Conservation (phyloP, 2,329 filamentous ascomycete genomes). For the Microsporum audouinii region DNA sequence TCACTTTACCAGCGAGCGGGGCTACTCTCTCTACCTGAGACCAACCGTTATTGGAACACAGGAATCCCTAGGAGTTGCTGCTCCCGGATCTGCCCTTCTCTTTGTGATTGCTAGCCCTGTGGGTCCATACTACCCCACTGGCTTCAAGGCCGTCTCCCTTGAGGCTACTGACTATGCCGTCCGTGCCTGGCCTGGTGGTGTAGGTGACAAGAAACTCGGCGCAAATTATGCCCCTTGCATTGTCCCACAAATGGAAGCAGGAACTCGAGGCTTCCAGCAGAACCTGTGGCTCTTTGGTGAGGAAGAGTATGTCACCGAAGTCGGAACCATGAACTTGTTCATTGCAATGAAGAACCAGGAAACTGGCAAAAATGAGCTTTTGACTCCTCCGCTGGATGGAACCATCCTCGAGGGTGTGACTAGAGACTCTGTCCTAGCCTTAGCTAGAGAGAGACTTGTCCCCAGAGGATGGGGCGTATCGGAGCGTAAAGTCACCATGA, state of each 20-base stretch:
- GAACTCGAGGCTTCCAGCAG: constrained; percentile 87
- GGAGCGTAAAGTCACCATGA: constrained; percentile 89
- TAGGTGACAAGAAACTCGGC: constrained; percentile 95
- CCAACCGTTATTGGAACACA: constrained; percentile 98
- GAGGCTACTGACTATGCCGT: constrained; percentile 96
- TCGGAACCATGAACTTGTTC: constrained; percentile 98
- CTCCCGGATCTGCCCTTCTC: constrained; percentile 82
- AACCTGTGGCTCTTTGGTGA: constrained; percentile 96
- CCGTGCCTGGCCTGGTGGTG: constrained; percentile 92
- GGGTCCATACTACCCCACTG: constrained; percentile 94
- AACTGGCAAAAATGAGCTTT: constrained; percentile 79
- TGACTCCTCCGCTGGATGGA: constrained; percentile 92
- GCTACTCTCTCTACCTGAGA: constrained; percentile 90
- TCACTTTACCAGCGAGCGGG: constrained; percentile 41
- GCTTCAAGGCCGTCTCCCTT: constrained; percentile 91
- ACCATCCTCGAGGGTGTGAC: constrained; percentile 95
- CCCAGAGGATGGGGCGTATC: constrained; percentile 79
- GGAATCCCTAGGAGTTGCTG: constrained; percentile 78
- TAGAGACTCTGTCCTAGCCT: constrained; percentile 73
- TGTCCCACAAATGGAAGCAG: constrained; percentile 86
- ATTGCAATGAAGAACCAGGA: constrained; percentile 72
- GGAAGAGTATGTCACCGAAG: constrained; percentile 92
- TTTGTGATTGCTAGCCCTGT: constrained; percentile 95
- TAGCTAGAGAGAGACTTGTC: constrained; percentile 70
- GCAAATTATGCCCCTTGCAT: constrained; percentile 99